phyloP scores from a whole-genome alignment of 2,329 filamentous ascomycete genomes.

The Epichloe brachyelytri region DNA sequence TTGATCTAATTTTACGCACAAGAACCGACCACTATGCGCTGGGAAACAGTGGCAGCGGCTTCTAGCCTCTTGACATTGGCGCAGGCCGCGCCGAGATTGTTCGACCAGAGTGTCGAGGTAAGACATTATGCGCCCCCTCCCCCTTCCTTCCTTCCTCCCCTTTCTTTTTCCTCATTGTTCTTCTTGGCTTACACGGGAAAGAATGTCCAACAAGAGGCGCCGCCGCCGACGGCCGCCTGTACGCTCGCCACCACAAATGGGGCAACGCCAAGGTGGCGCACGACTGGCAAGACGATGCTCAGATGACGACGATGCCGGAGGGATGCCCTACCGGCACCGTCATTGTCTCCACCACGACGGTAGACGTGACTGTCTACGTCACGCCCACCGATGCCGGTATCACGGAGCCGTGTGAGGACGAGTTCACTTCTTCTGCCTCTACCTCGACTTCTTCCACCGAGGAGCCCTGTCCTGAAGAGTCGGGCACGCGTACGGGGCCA shows the following conservation, averaged over 20 bases:
- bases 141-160: neutral
- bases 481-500: neutral
- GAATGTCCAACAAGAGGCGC: neutral
- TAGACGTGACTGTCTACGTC: constrained; percentile 20
- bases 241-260: neutral
- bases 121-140: neutral
- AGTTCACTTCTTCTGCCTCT: no score
- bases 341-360: constrained; percentile 18
- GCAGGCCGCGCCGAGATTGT: constrained; percentile 1
- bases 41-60: constrained; percentile 1
- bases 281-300: neutral
- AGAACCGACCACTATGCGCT: neutral
- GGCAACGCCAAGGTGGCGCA: neutral
- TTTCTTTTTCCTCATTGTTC: no score
- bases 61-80: constrained; percentile 4
- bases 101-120: neutral
- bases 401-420: neutral
- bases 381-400: constrained; percentile 13
- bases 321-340: constrained; percentile 14
- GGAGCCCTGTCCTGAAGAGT: neutral
- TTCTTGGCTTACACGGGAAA: neutral
- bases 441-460: neutral
- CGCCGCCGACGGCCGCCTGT: neutral
- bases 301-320: constrained; percentile 1
- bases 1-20: no score